Evolutionary conservation across 495 filamentous ascomycete genomes (phyloP).

Genomic region (Trichocladium antarcticum): DNA sequence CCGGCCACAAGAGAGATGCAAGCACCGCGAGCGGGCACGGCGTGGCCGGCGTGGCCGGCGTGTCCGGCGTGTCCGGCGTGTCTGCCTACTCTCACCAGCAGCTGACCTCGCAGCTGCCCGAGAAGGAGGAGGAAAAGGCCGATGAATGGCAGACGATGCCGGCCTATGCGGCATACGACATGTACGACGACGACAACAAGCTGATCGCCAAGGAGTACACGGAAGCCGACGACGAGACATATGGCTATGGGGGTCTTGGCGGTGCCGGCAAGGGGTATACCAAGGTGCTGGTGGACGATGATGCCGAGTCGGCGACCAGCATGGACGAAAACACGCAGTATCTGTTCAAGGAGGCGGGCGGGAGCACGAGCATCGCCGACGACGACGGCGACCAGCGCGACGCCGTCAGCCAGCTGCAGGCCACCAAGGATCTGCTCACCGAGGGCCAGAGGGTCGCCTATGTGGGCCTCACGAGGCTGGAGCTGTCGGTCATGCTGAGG

Average conservation of each 20-base stretch:
- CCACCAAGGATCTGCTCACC: constrained; percentile 89
- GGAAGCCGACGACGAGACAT: constrained; percentile 59
- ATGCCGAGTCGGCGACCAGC: constrained; percentile 83
- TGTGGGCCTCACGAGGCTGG: constrained; percentile 74
- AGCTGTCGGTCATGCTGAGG: constrained; percentile 63
- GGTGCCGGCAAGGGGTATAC: constrained; percentile 94
- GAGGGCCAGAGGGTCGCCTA: constrained; percentile 95
- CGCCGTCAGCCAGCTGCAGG: constrained; percentile 78
- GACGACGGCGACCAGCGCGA: constrained; percentile 78
- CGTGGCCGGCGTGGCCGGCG: constrained; percentile 46
- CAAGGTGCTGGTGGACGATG: constrained; percentile 82
- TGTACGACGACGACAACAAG: constrained; percentile 88
- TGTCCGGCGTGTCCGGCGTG: constrained; percentile 23
- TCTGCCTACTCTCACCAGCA: constrained; percentile 93
- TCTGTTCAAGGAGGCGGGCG: constrained; percentile 62
- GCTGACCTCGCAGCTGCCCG: constrained; percentile 45
- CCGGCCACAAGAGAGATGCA: constrained; percentile 23
- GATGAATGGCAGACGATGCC: constrained; percentile 89
- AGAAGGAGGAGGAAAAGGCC: constrained; percentile 44
- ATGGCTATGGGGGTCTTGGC: constrained; percentile 61
- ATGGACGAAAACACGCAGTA: constrained; percentile 97
- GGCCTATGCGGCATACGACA: constrained; percentile 77
- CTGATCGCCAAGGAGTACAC: constrained; percentile 68
- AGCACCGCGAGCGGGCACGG: constrained; percentile 17
- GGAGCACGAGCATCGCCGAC: constrained; percentile 46